phyloP scores from a whole-genome alignment of 768 basidiomycete genomes.

The Tylopilus felleus region DNA sequence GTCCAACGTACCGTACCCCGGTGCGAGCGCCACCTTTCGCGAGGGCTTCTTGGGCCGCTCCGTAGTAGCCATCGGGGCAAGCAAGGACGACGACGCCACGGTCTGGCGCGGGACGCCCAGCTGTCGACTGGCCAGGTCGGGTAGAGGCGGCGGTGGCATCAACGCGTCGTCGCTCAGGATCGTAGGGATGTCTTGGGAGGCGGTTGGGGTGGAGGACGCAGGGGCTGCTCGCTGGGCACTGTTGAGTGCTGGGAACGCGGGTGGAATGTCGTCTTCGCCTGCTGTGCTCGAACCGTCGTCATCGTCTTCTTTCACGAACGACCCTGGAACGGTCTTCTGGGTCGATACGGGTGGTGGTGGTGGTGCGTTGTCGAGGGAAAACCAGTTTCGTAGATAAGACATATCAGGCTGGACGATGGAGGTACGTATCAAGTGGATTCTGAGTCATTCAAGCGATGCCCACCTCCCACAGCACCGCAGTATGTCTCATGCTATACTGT shows the following conservation, averaged over 20 bases:
- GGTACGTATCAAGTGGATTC: too few species aligned
- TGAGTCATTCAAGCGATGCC: too few species aligned
- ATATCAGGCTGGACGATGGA: not conserved
- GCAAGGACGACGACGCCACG: slow-evolving; percentile 42
- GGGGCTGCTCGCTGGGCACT: slow-evolving; percentile 64
- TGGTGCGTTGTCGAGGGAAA: slow-evolving; percentile 34
- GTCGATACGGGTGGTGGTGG: slow-evolving; percentile 1
- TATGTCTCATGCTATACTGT: too few species aligned
- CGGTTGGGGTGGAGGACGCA: slow-evolving; percentile 3
- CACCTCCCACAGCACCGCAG: not conserved
- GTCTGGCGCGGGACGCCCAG: slow-evolving; percentile 31
- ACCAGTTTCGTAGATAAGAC: slow-evolving; percentile 62
- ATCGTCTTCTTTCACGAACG: slow-evolving; percentile 28
- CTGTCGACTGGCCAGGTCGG: slow-evolving; percentile 34
- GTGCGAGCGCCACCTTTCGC: slow-evolving; percentile 84
- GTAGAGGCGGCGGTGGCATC: slow-evolving; percentile 54
- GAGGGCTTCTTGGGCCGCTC: slow-evolving; percentile 55
- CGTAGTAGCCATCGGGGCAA: slow-evolving; percentile 61
- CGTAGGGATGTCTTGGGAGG: slow-evolving; percentile 12
- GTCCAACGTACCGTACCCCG: slow-evolving; percentile 89
- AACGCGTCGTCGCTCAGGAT: slow-evolving; percentile 45
- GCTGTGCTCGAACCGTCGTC: slow-evolving; percentile 39
- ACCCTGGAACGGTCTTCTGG: slow-evolving; percentile 17
- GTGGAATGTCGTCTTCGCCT: slow-evolving; percentile 56
- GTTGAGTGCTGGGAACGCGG: slow-evolving; percentile 67